These are phyloP conservation scores for Eucalyptus cladocalyx DNA, from an alignment of 345 rosid genomes.

Conservation along the genomic window DNA sequence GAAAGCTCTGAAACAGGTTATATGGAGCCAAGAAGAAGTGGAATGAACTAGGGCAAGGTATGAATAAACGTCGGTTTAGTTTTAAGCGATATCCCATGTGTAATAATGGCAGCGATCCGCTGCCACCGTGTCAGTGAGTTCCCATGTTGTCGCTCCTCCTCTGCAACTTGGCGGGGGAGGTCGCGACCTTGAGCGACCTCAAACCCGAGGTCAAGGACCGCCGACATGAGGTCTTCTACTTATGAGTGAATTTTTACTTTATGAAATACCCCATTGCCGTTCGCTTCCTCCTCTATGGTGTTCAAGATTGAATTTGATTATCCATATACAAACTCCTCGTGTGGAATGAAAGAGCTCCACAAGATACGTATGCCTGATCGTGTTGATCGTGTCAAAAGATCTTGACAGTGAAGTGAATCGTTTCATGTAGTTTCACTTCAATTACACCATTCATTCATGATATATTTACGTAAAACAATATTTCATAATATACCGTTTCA, in stretches of 20 bases:
- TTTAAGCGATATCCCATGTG: background rate
- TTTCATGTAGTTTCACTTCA: background rate
- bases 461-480: background rate
- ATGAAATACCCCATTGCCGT: background rate
- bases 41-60: background rate
- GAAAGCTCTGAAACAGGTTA: background rate
- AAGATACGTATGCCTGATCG: fast-evolving
- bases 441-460: background rate
- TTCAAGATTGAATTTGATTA: background rate
- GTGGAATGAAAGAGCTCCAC: background rate
- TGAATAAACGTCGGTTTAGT: background rate
- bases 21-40: background rate
- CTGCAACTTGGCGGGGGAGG: background rate
- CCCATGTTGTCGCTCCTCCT: background rate
- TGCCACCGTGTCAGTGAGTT: background rate
- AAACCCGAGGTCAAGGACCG: background rate
- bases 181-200: background rate
- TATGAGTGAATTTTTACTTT: background rate
- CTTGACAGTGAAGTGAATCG: background rate
- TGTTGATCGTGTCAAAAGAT: background rate
- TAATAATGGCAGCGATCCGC: background rate
- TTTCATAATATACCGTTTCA: background rate
- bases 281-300: background rate
- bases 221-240: background rate
- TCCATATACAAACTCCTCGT: background rate